phyloP scores from a whole-genome alignment of 176 grass and related monocot species.

The Echinochloa phyllopogon region DNA sequence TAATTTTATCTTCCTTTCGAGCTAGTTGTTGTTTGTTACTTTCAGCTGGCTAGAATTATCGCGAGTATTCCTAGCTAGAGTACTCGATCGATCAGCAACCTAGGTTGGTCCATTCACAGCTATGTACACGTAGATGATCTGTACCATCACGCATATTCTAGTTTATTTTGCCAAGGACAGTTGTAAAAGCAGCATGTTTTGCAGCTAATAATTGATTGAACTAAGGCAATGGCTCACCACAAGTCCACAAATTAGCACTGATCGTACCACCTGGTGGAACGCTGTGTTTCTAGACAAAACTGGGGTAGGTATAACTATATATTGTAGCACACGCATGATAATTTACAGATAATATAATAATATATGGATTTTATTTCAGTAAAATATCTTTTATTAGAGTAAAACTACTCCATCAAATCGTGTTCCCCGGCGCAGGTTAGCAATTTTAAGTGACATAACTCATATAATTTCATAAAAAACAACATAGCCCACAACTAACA shows the following conservation, averaged over 20 bases:
- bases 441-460: too few species aligned
- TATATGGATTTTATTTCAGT: too few species aligned
- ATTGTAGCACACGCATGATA: too few species aligned
- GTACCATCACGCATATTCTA: constrained; percentile 15
- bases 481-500: too few species aligned
- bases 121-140: constrained; percentile 12
- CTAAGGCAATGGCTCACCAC: neutral
- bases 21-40: constrained; percentile 40
- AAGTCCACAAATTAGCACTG: neutral
- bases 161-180: constrained; percentile 8
- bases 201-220: neutral
- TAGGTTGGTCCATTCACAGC: constrained; percentile 25
- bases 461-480: too few species aligned
- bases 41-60: constrained; percentile 35
- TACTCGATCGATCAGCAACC: constrained; percentile 9
- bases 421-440: too few species aligned
- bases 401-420: too few species aligned
- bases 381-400: too few species aligned
- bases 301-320: neutral
- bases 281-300: neutral
- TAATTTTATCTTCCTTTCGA: neutral
- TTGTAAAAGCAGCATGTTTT: constrained; percentile 3
- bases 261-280: neutral
- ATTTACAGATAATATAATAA: too few species aligned
- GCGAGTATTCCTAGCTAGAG: constrained; percentile 20